Evolutionary conservation across 352 stramenopile genomes (phyloP), one percentile per base, ranked within the genome.

Genomic region (Saprolegnia diclina): DNA sequence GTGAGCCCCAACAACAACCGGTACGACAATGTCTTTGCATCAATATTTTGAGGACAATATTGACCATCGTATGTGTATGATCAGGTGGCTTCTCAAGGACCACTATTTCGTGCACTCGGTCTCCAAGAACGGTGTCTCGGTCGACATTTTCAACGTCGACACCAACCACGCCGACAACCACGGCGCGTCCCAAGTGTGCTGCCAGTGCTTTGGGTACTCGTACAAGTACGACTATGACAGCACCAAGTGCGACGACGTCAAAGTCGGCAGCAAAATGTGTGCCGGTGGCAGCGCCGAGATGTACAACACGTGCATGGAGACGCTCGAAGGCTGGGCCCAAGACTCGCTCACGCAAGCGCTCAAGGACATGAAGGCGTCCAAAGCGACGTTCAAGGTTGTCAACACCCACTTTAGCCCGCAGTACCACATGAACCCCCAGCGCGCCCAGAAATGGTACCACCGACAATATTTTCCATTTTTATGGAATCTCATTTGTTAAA

Each of bases 81-180:
- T 22, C 62, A 69, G 65, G 35, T 95, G 87, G 87, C 67, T 90
- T 62, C 80, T 95, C 74, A 73, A 76, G 4, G 87, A 89, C 56
- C 85, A 92, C 73, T 95, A 92, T 72, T 94, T 88, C 74, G 79
- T 91, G 38, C 72, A 92, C 65, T 82, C 76, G 29, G 76, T 95
- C 46, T 21, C 18, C 19, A 65, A 70, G 29, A 74, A 82, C 16
- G 82, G 81, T 54, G 74, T 92, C 53, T 89, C 73, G 18, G 85
- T 95, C 59, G 87, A 95, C 56, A 87, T 95, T 35, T 95, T 92
- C 63, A 95, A 92, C 66, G 44, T 95, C 16, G 85, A 95, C 72
- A 92, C 83, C 56, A 95, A 90, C 71, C 80, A 88, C 52, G 83
- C 83, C 11, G 72, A 78, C 2, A 76, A 55, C 9, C 81, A 89